phyloP scores from a whole-genome alignment of 1,284 basidiomycete species.

The Cutaneotrichosporon spelunceum region DNA sequence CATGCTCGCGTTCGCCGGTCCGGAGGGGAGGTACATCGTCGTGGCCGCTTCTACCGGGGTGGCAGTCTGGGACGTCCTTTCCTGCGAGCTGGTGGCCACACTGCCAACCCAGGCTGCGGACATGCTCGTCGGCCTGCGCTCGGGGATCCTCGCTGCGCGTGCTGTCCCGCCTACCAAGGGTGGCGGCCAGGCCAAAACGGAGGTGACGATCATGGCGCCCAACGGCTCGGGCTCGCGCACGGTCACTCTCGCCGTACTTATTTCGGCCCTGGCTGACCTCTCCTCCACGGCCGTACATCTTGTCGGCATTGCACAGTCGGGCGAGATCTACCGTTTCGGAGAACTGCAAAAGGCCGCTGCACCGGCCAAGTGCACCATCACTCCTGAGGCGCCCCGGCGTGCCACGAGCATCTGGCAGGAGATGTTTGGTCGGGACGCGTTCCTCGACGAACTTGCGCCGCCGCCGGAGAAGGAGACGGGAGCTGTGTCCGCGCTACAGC shows the following conservation, averaged over 20 bases:
- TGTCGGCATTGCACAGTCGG: conserved; percentile 33
- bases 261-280: conserved; percentile 18
- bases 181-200: conserved; percentile 33
- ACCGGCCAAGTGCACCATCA: conserved; percentile 16
- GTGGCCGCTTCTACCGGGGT: conserved; percentile 60
- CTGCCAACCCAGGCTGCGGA: conserved; percentile 55
- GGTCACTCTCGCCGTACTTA: conserved; percentile 13
- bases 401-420: conserved; percentile 51
- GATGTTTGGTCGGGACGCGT: conserved; percentile 52
- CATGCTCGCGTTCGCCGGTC: conserved; percentile 49
- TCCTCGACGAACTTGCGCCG: conserved; percentile 36
- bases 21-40: conserved; percentile 55
- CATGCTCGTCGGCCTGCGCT: conserved; percentile 61
- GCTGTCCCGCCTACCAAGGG: conserved; percentile 30
- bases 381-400: conserved; percentile 1
- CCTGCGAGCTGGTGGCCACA: conserved; percentile 52
- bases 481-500: conserved; percentile 30
- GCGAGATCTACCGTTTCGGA: conserved; percentile 45
- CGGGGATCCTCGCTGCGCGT: conserved; percentile 52
- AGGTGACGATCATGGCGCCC: conserved; percentile 57
- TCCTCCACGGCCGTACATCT: conserved; percentile 30
- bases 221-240: conserved; percentile 18
- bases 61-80: conserved; percentile 76
- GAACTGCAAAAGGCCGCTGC: conserved; percentile 27
- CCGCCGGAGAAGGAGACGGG: conserved; percentile 16